Base-by-base conservation (phyloP, 2,329 filamentous ascomycete genomes). In the Trichoderma lentiforme region DNA sequence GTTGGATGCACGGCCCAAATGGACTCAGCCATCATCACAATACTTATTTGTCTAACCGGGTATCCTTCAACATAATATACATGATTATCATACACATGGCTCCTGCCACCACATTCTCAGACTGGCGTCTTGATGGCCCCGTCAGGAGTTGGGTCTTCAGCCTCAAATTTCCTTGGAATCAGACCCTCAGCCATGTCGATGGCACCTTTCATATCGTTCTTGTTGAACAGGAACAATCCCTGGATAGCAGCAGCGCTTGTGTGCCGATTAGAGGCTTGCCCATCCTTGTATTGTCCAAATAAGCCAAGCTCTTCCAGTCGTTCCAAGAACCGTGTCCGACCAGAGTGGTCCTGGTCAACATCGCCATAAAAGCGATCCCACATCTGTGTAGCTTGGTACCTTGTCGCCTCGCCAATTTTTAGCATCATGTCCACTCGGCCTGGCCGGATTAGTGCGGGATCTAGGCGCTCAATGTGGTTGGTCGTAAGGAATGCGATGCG, bases 301-400 rank as follows among this genome's bases (percentile, higher is more conserved):
- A 98, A 81, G 0, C 92, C 91, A 18, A 96, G 84, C 63, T 90
- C 86, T 58, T 90, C 87, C 14, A 97, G 87, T 73, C 88, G 89
- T 26, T 85, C 79, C 74, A 98, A 82, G 83, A 99, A 98, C 21
- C 87, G 84, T 76, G 87, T 83, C 76, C 90, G 90, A 24, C 90
- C 88, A 6, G 83, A 81, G 18, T 90, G 90, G 70, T 90, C 87
- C 1, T 77, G 75, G 78, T 97, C 95, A 28, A 93, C 84, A 39
- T 97, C 93, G 4, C 92, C 92, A 78, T 98, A 99, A 83, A 98
- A 99, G 24, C 96, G 90, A 80, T 97, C 92, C 94, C 95, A 99
- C 83, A 99, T 92, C 81, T 92, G 87, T 15, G 85, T 89, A 21
- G 97, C 95, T 82, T 98, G 96, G 80, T 93, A 92, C 72, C 90